Conservation (phyloP, 2,329 filamentous ascomycete genomes). For the Sporothrix sp. region DNA sequence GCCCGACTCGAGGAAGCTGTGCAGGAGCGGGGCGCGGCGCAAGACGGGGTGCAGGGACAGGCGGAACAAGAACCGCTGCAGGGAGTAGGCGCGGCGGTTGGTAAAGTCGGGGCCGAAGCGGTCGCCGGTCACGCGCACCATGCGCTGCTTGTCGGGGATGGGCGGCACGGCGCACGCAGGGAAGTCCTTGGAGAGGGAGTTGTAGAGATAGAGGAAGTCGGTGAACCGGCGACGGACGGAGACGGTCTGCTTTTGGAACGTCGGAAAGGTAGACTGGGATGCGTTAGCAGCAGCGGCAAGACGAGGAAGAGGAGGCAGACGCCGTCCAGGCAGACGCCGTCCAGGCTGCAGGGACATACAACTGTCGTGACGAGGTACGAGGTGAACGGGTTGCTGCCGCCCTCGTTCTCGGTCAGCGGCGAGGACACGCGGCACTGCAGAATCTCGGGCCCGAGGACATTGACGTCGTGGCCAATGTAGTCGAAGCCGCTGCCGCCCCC, state of each 20-base stretch:
- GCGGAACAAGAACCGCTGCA: conserved; percentile 83
- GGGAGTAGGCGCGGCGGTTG: conserved; percentile 72
- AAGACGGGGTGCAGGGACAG: conserved; percentile 82
- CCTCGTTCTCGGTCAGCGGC: conserved; percentile 90
- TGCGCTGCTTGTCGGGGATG: conserved; percentile 95
- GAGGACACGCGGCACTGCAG: conserved; percentile 75
- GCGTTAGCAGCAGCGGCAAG: too few relatives aligned
- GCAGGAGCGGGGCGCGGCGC: conserved; percentile 69
- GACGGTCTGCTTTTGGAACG: conserved; percentile 75
- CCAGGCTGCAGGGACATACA: conserved; percentile 36
- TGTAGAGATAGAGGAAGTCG: conserved; percentile 95
- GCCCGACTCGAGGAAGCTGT: conserved; percentile 80
- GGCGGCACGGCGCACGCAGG: conserved; percentile 88
- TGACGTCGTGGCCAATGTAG: conserved; percentile 43
- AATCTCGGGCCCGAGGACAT: conserved; percentile 58
- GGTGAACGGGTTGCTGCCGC: conserved; percentile 92
- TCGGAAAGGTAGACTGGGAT: conserved; percentile 76
- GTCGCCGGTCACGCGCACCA: conserved; percentile 96
- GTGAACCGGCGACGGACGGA: conserved; percentile 85
- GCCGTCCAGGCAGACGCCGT: not conserved
- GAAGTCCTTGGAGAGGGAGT: conserved; percentile 77
- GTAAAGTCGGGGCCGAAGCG: conserved; percentile 93
- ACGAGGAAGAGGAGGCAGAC: not conserved
- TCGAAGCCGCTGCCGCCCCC: conserved; percentile 43
- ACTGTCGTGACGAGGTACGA: conserved; percentile 90